Evolutionary conservation across 129 eudicot genomes (phyloP), one percentile per base, ranked within the genome.

Genomic region (Oenanthe sinensis): DNA sequence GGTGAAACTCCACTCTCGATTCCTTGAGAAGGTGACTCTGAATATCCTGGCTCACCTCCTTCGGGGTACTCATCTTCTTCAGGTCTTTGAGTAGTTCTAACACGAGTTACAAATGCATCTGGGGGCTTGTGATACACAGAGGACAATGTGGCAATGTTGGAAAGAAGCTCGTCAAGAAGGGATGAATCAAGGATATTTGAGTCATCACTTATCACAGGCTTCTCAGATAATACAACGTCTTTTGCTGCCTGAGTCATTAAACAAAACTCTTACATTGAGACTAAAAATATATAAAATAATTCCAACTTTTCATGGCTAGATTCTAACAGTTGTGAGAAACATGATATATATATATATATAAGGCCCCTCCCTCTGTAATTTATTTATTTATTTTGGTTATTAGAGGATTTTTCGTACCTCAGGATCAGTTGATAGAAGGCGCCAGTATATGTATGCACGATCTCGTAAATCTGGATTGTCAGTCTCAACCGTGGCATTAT

Each of bases 61-160:
- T 94, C 98, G 1, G 96, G 90, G 76, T 84, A 90, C 22, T 94
- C 98, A 55, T 94, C 99, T 63, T 93, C 98, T 68, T 91, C 98
- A 30, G 97, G 87, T 88, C 74, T 91, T 83, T 90, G 93, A 67
- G 85, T 42, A 55, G 91, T 87, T 82, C 82, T 89, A 74, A 91
- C 97, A 77, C 97, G 97, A 45, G 96, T 94, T 50, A 94, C 92
- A 79, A 94, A 94, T 84, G 96, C 87, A 75, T 94, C 98, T 8
- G 97, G 96, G n/a, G 97, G 96, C 84, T 94, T 94, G 91, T 94
- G 98, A 85, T 91, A 94, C 75, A 94, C 96, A 75, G 98, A 91
- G 3, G 98, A 94, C 72, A 90, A 79, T 77, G 98, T 91, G 75
- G 96, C 97, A 84, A 94, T 87, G 87, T 94, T 94, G 79, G 97